Conservation (phyloP, 768 basidiomycete genomes). For the Termitomyces sp. region DNA sequence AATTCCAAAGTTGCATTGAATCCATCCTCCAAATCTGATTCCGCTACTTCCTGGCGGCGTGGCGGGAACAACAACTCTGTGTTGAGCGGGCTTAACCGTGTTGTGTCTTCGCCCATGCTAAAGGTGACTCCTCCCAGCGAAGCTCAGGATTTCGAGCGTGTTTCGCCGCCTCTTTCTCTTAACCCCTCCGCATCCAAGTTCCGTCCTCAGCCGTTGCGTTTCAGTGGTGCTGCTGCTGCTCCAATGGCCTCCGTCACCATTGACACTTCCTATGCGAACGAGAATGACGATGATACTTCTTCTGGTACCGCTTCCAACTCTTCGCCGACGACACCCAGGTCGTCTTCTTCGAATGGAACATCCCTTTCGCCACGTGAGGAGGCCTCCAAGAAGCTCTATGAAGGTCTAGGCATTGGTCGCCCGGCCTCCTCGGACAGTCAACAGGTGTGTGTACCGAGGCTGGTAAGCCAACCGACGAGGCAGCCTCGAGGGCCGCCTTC, state of each 20-base stretch:
- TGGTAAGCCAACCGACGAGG: slow-evolving; percentile 69
- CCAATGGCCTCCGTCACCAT: slow-evolving; percentile 52
- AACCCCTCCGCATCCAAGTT: slow-evolving; percentile 35
- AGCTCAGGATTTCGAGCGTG: slow-evolving; percentile 37
- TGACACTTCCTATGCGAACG: slow-evolving; percentile 47
- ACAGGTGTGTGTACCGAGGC: slow-evolving; percentile 42
- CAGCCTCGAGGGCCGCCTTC: slow-evolving; percentile 88
- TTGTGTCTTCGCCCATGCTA: slow-evolving; percentile 58
- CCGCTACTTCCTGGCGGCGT: slow-evolving; percentile 77
- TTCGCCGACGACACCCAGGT: slow-evolving; percentile 75
- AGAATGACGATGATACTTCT: slow-evolving; percentile 54
- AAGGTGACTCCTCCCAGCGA: slow-evolving; percentile 70
- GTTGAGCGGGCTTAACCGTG: slow-evolving; percentile 54
- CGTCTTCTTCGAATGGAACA: slow-evolving; percentile 53
- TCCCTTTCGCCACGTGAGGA: slow-evolving; percentile 84
- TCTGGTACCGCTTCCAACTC: slow-evolving; percentile 47
- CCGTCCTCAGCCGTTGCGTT: slow-evolving; percentile 28
- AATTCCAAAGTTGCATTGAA: slow-evolving; percentile 20
- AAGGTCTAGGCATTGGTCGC: slow-evolving; percentile 82
- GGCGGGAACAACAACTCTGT: slow-evolving; percentile 68
- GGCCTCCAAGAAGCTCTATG: slow-evolving; percentile 80
- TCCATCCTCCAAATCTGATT: slow-evolving; percentile 75
- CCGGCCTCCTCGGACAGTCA: slow-evolving; percentile 43
- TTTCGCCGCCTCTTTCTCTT: slow-evolving; percentile 41
- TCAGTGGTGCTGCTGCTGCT: slow-evolving; percentile 45